phyloP scores from a whole-genome alignment of 2,329 filamentous ascomycete species.

The Aspergillus sp. region DNA sequence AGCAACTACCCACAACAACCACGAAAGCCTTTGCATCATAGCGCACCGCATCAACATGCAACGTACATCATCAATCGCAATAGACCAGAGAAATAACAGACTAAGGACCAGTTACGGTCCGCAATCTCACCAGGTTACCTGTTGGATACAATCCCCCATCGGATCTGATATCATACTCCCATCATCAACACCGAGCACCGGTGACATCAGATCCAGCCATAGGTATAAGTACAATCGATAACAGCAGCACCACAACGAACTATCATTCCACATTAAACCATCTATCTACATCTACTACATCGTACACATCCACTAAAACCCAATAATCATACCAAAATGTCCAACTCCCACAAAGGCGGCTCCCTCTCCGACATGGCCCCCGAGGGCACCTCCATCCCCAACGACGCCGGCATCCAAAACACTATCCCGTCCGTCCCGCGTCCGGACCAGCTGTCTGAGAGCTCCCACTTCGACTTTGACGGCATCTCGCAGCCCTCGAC shows the following conservation, averaged over 20 bases:
- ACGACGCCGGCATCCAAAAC: slow-evolving; percentile 45
- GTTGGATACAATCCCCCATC: not conserved
- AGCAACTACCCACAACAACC: too few species aligned
- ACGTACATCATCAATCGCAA: too few species aligned
- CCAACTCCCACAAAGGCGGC: slow-evolving; percentile 33
- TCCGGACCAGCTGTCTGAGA: slow-evolving; percentile 43
- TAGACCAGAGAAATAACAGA: too few species aligned
- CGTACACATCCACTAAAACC: too few species aligned
- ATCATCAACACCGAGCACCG: slow-evolving; percentile 4
- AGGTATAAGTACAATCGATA: not conserved
- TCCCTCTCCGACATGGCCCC: slow-evolving; percentile 40
- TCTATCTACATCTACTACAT: not conserved
- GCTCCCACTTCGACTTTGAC: slow-evolving; percentile 31
- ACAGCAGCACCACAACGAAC: not conserved
- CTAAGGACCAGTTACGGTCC: not conserved
- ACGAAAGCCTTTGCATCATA: too few species aligned
- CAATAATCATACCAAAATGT: not conserved
- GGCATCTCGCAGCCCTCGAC: slow-evolving; percentile 33
- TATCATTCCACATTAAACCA: not conserved
- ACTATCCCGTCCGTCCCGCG: slow-evolving; percentile 49
- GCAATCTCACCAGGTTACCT: not conserved
- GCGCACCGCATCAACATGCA: too few species aligned
- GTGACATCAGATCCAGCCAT: slow-evolving; percentile 10
- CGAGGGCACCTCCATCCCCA: slow-evolving; percentile 41
- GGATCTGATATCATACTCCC: slow-evolving; percentile 13